Evolutionary conservation across 345 rosid species (phyloP).

Genomic region (Populus deltoides): DNA sequence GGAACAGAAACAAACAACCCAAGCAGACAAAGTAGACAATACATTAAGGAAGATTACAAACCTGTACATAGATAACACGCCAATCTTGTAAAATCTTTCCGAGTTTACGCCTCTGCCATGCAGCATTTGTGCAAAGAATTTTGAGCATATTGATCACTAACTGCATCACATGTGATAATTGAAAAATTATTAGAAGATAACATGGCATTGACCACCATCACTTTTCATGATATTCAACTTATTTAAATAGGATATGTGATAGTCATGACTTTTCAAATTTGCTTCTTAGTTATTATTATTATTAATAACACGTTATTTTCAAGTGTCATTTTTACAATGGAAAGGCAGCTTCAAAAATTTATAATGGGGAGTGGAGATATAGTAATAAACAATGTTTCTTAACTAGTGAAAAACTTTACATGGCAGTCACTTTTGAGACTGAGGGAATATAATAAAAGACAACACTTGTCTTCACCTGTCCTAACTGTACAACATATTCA

Average conservation of each 20-base stretch:
- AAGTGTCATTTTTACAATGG: not conserved
- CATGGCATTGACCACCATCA: not conserved
- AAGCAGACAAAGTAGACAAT: not conserved
- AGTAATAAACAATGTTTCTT: not conserved
- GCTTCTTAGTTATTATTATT: not conserved
- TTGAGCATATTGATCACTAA: slow-evolving; percentile 81
- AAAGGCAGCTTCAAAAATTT: not conserved
- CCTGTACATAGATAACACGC: slow-evolving; percentile 84
- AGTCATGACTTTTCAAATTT: not conserved
- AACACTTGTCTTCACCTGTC: slow-evolving; percentile 49
- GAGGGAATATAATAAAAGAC: not conserved
- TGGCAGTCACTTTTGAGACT: not conserved
- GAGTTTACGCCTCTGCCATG: slow-evolving; percentile 99
- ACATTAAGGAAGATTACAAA: slow-evolving; percentile 18
- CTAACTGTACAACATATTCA: slow-evolving; percentile 69
- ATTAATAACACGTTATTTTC: not conserved
- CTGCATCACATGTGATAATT: slow-evolving; percentile 49
- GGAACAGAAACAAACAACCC: not conserved
- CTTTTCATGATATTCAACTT: not conserved
- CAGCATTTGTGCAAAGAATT: slow-evolving; percentile 88
- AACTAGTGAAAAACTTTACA: not conserved
- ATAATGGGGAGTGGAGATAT: not conserved
- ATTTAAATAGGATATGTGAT: not conserved
- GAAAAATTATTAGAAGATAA: not conserved
- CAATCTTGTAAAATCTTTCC: slow-evolving; percentile 96